Percentiles rank a stretch among this genome's conserved stretches.
Evolutionary conservation across 768 basidiomycete species (phyloP).

Genomic region (Omphalotus guepiniiformis): DNA sequence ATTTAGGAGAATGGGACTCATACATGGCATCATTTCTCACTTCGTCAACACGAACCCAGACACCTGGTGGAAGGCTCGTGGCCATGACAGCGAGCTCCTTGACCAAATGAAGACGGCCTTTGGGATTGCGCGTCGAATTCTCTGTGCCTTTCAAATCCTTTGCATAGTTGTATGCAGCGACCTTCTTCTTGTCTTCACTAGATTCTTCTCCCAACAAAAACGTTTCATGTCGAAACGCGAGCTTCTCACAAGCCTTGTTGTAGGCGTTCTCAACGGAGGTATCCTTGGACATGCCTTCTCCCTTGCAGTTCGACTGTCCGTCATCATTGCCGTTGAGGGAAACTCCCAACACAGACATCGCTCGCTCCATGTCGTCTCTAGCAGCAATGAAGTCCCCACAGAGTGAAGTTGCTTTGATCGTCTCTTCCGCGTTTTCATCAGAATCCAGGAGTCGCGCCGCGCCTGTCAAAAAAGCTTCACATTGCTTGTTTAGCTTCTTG

Average conservation of each 20-base stretch:
- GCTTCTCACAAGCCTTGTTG: constrained; percentile 37
- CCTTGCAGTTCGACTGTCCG: constrained; percentile 26
- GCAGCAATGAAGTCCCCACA: constrained; percentile 52
- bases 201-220: constrained; percentile 19
- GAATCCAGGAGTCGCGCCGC: constrained; percentile 36
- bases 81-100: constrained; percentile 55
- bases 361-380: constrained; percentile 44
- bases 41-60: constrained; percentile 56
- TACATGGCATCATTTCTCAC: constrained; percentile 54
- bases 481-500: constrained; percentile 48
- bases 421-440: constrained; percentile 30
- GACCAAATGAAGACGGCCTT: constrained; percentile 46
- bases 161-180: constrained; percentile 32
- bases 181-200: constrained; percentile 19
- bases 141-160: constrained; percentile 27
- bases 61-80: constrained; percentile 50
- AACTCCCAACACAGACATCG: constrained; percentile 36
- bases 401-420: constrained; percentile 38
- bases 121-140: constrained; percentile 37
- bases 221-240: constrained; percentile 43
- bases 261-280: constrained; percentile 38
- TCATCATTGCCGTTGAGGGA: constrained; percentile 1
- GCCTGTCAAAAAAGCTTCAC: constrained; percentile 44
- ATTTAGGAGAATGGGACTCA: constrained; percentile 16
- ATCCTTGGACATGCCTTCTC: constrained; percentile 23